Base-by-base conservation (phyloP, 139 green algal genomes). In the Volvox reticuliferus region DNA sequence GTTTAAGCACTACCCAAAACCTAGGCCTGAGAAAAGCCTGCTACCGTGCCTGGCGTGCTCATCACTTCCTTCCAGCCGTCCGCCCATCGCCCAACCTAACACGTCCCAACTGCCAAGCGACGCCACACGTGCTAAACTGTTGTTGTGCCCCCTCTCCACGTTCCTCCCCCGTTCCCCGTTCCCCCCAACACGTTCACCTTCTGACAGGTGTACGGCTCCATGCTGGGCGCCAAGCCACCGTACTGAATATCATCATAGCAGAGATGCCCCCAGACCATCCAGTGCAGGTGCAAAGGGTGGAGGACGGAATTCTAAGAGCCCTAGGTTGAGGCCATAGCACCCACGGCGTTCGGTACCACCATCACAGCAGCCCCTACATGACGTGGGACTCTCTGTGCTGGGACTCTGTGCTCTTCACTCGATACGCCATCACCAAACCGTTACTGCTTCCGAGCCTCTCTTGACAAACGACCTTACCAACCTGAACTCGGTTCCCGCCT, bases 211-310 rank as follows among this genome's bases (percentile, higher is more conserved):
- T 97, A 22, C 82, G 96, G 24, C 90, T 96, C 85, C 95, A 96
- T 68, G 93, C 95, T 9, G 96, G 96, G 22, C 86, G 92, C 36
- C 93, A 96, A 68, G 96, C 96, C 26, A 89, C 81, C 0, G 95
- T 96, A 19, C 89, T 97, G 0, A 97, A 97, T 62, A 88, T 85
- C 21, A 87, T 94, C 84, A 91, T 94, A 2, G 77, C 82, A 1
- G 95, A 98, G 89, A 92, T 99, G 73, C 97, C 97, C 22, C 90
- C 93, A 0, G 96, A 97, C 67, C 97, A 99, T 68, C 97, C 97
- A 0, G 94, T 97, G 0, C 90, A 87, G n/a, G 85, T 89, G 35
- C 21, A 62, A 78, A 26, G 14, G 26, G 0, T 62, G 61, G 50
- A 32, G 76, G 5, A 73, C 2, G 65, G 65, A 28, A 28, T 73